Percentiles rank a stretch among this genome's conserved stretches.
phyloP scores from a whole-genome alignment of 2,329 filamentous ascomycete species.

The Ceratocystis huliohia region DNA sequence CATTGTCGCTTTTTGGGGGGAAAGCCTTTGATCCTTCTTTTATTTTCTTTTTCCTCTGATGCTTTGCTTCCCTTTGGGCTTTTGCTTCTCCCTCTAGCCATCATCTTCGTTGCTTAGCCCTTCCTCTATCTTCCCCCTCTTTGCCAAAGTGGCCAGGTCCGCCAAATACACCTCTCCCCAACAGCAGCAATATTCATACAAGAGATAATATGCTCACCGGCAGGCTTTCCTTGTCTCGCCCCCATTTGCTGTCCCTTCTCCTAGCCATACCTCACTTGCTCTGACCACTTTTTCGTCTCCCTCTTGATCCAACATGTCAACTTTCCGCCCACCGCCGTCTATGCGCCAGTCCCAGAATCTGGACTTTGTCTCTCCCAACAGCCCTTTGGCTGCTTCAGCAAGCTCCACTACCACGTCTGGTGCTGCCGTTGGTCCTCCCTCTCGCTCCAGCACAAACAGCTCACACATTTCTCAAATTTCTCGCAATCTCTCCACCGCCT shows the following conservation, averaged over 20 bases:
- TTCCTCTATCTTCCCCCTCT: background rate
- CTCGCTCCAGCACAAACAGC: constrained; percentile 12
- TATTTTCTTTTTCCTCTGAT: background rate
- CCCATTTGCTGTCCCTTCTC: background rate
- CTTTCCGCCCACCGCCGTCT: constrained; percentile 20
- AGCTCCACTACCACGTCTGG: constrained; percentile 19
- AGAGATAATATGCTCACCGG: constrained; percentile 6
- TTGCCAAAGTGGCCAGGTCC: background rate
- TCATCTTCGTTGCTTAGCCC: background rate
- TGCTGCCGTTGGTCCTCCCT: constrained; percentile 11
- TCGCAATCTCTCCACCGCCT: constrained; percentile 56
- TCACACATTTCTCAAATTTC: constrained; percentile 28
- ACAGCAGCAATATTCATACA: background rate
- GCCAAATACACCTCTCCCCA: background rate
- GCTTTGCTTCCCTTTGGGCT: background rate
- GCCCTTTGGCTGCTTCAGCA: constrained; percentile 29
- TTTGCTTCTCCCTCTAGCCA: background rate
- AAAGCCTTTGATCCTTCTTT: background rate
- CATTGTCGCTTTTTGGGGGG: background rate
- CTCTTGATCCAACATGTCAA: constrained; percentile 31
- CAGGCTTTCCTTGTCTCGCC: constrained; percentile 2
- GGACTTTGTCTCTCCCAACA: constrained; percentile 23
- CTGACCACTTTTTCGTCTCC: background rate
- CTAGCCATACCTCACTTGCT: background rate
- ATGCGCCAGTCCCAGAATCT: constrained; percentile 31